These are phyloP conservation scores for Hypoxylon sp. DNA, from an alignment of 2,329 filamentous ascomycete species.

Conservation along the genomic window DNA sequence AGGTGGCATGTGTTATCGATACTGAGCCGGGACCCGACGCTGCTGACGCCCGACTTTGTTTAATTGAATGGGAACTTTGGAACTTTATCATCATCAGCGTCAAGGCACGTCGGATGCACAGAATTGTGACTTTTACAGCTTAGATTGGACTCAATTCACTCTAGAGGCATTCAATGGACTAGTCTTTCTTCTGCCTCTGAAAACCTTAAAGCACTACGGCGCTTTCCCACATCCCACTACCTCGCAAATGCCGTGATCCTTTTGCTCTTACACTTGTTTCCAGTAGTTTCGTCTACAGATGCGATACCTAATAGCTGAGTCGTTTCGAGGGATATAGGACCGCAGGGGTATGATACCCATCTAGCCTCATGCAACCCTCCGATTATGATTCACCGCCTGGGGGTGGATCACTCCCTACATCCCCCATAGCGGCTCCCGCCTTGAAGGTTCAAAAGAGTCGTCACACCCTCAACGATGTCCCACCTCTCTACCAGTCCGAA, in stretches of 20 bases:
- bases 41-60: conserved; percentile 34
- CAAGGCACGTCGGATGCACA: conserved; percentile 16
- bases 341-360: conserved; percentile 24
- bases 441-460: conserved; percentile 73
- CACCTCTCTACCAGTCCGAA: conserved; percentile 66
- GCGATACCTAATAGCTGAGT: conserved; percentile 28
- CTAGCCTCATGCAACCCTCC: conserved; percentile 51
- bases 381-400: conserved; percentile 67
- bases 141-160: conserved; percentile 7
- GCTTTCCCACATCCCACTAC: background rate
- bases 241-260: conserved; percentile 4
- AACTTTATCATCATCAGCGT: conserved; percentile 19
- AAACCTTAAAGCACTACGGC: background rate
- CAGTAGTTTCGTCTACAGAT: conserved; percentile 35
- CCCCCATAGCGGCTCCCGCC: conserved; percentile 75
- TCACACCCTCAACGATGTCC: conserved; percentile 64
- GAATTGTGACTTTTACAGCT: background rate
- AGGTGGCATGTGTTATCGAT: conserved; percentile 25
- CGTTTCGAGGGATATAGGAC: conserved; percentile 27
- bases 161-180: conserved; percentile 1
- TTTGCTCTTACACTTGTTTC: conserved; percentile 5
- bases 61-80: conserved; percentile 31
- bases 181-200: background rate
- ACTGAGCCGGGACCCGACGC: conserved; percentile 12
- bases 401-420: conserved; percentile 77